Evolutionary conservation across 441 rosid species (phyloP).

Genomic region (Adansonia grandidieri): DNA sequence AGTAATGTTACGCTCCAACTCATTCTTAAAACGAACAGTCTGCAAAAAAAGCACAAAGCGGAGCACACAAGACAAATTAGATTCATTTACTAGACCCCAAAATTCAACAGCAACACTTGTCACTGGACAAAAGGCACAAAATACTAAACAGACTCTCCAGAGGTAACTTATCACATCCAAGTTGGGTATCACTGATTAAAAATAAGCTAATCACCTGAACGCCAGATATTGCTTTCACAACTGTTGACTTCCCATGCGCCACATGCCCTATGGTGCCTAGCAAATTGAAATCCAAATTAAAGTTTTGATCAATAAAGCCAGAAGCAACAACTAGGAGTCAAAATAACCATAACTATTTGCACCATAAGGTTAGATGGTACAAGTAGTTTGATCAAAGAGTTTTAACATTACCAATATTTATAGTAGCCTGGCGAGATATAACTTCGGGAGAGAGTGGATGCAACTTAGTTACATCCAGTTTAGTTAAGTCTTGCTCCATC

Average conservation of each 20-base stretch:
- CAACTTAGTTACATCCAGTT: constrained; percentile 77
- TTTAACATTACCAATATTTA: constrained; percentile 65
- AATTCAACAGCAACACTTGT: neutral
- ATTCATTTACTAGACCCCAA: constrained; percentile 6
- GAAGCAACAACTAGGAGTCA: neutral
- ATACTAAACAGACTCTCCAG: neutral
- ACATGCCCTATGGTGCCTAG: constrained; percentile 37
- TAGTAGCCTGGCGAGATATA: constrained; percentile 96
- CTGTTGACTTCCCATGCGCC: constrained; percentile 97
- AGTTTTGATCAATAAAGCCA: neutral
- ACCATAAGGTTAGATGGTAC: neutral
- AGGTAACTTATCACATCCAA: neutral
- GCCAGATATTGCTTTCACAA: constrained; percentile 92
- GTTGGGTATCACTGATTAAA: neutral
- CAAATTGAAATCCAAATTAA: neutral
- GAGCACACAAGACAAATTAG: neutral
- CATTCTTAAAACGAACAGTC: constrained; percentile 98
- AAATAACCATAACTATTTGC: neutral
- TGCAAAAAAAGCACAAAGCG: constrained; percentile 33
- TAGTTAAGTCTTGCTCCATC: constrained; percentile 90
- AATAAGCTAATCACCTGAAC: constrained; percentile 64
- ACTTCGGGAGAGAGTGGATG: constrained; percentile 97
- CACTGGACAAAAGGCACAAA: neutral
- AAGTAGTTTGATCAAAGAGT: neutral
- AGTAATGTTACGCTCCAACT: constrained; percentile 91